Conservation (phyloP, 352 stramenopile species). For the Hyaloperonospora brassicae region DNA sequence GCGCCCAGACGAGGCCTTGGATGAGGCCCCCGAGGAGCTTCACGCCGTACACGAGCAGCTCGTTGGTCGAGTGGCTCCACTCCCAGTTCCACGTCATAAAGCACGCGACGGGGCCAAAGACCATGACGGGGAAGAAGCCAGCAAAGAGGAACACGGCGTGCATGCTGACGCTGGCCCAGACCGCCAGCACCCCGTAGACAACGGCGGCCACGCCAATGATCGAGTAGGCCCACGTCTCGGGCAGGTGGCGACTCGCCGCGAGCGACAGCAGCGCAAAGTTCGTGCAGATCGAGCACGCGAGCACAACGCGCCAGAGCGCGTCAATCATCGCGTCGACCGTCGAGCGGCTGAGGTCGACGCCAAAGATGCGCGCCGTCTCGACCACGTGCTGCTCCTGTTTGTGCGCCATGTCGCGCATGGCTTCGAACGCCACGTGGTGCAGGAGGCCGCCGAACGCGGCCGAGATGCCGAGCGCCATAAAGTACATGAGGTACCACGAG, state of each 20-base stretch:
- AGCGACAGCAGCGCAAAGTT: conserved; percentile 81
- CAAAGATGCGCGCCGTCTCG: conserved; percentile 66
- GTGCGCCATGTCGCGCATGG: conserved; percentile 56
- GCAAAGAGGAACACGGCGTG: conserved; percentile 75
- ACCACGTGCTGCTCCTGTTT: conserved; percentile 64
- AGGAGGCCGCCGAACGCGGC: conserved; percentile 66
- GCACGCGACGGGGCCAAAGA: conserved; percentile 69
- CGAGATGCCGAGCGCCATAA: conserved; percentile 74
- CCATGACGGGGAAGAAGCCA: conserved; percentile 73
- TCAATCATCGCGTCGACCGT: conserved; percentile 73
- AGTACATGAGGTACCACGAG: conserved; percentile 83
- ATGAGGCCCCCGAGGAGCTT: conserved; percentile 74
- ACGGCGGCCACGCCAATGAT: conserved; percentile 61
- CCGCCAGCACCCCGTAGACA: conserved; percentile 57
- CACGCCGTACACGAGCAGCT: conserved; percentile 74
- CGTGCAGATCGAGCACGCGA: conserved; percentile 73
- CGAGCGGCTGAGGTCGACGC: conserved; percentile 51
- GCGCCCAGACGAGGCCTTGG: conserved; percentile 73
- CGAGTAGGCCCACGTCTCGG: conserved; percentile 62
- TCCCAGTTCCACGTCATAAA: conserved; percentile 74
- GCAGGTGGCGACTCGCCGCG: conserved; percentile 66
- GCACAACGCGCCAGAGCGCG: conserved; percentile 70
- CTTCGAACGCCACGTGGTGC: conserved; percentile 77
- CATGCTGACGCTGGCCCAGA: conserved; percentile 81
- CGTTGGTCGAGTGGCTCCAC: conserved; percentile 70